Evolutionary conservation across 1,139 yeast genomes (phyloP).

Genomic region (Yamadazyma aaseri): DNA sequence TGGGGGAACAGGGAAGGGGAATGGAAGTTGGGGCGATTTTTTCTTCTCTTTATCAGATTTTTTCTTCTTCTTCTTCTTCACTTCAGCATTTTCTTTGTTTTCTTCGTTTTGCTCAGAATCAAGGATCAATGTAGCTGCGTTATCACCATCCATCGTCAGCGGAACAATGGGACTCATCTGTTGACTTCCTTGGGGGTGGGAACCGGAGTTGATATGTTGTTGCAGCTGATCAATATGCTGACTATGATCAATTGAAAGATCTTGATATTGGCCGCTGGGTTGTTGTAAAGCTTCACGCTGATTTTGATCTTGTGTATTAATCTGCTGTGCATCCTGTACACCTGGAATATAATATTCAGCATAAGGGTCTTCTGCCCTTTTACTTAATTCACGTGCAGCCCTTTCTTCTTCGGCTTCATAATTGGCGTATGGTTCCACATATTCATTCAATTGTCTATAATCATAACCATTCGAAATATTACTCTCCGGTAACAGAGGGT

Average conservation of each 20-base stretch:
- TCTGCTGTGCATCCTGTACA: slow-evolving; percentile 5
- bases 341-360: slow-evolving; percentile 15
- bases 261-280: neutral
- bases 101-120: slow-evolving; percentile 7
- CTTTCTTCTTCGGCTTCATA: slow-evolving; percentile 22
- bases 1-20: slow-evolving; percentile 18
- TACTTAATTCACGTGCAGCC: slow-evolving; percentile 16
- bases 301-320: neutral
- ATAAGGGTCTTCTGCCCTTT: slow-evolving; percentile 26
- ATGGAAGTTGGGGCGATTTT: slow-evolving; percentile 10
- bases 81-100: slow-evolving; percentile 17
- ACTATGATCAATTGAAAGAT: too few relatives aligned
- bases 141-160: too few relatives aligned
- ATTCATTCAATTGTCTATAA: neutral
- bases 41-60: slow-evolving; percentile 13
- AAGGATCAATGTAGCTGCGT: neutral
- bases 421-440: slow-evolving; percentile 29
- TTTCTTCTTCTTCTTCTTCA: slow-evolving; percentile 17
- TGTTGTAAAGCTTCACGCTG: slow-evolving; percentile 4
- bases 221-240: neutral
- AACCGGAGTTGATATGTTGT: too few relatives aligned
- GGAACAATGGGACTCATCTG: too few relatives aligned
- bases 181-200: neutral
- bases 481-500: neutral
- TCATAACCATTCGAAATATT: neutral